Conservation (phyloP, 1,284 basidiomycete genomes). For the Agroathelia rolfsii region DNA sequence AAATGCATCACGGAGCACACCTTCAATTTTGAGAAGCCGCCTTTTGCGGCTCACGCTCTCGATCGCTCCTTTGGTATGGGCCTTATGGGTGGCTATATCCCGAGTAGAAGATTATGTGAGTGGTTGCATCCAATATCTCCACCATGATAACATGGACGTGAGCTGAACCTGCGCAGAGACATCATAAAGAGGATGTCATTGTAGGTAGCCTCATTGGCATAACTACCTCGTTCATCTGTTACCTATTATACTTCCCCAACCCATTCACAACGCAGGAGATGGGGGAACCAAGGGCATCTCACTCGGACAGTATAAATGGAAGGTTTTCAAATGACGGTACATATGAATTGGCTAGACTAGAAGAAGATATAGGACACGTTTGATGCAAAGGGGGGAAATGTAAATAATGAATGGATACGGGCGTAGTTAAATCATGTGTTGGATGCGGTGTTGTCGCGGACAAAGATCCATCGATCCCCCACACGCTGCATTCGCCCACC, state of each 20-base stretch:
- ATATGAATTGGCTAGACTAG: conserved; percentile 40
- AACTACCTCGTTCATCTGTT: conserved; percentile 36
- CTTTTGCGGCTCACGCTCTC: conserved; percentile 39
- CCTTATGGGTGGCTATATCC: conserved; percentile 51
- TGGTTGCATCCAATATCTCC: conserved; percentile 10
- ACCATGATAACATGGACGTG: conserved; percentile 2
- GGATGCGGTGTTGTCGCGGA: too few species aligned
- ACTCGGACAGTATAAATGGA: conserved; percentile 18
- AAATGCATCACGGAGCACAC: conserved; percentile 25
- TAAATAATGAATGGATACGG: too few species aligned
- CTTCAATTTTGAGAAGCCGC: conserved; percentile 33
- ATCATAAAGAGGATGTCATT: conserved; percentile 61
- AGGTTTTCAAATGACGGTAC: conserved; percentile 20
- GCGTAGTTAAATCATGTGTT: too few species aligned
- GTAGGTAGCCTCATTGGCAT: conserved; percentile 50
- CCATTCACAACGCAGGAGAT: conserved; percentile 32
- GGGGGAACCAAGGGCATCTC: conserved; percentile 32
- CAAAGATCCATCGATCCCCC: conserved; percentile 66
- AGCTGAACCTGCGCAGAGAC: conserved; percentile 30
- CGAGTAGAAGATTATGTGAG: conserved; percentile 57
- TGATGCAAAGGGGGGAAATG: too few species aligned
- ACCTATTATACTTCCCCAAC: conserved; percentile 55
- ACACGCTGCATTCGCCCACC: conserved; percentile 59
- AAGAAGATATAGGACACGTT: conserved; percentile 36
- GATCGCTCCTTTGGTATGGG: conserved; percentile 42